A percentile compares a stretch with the other conserved stretches of the same genome.
These are phyloP conservation scores for Lantana camara DNA, from an alignment of 257 asterid species.

Conservation along the genomic window DNA sequence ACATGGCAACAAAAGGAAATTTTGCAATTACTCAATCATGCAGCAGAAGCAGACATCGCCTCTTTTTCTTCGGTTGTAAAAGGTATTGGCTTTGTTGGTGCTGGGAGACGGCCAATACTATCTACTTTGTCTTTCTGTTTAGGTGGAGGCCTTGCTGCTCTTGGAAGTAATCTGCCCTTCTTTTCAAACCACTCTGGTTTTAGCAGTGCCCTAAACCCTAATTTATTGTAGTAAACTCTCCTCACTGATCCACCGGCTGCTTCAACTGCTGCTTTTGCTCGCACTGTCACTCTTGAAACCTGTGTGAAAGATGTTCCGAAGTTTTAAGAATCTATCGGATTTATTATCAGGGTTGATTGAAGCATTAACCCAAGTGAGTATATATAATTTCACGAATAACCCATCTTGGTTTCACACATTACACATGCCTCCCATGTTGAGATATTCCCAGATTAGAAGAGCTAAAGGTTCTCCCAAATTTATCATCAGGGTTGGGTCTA, in stretches of 20 bases:
- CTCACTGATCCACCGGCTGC: constrained; percentile 91
- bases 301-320: constrained; percentile 21
- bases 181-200: constrained; percentile 96
- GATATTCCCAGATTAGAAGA: too few species aligned
- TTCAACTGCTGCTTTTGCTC: constrained; percentile 95
- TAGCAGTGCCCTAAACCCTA: constrained; percentile 82
- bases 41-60: constrained; percentile 36
- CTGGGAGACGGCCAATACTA: constrained; percentile 90
- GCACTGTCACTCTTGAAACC: constrained; percentile 92
- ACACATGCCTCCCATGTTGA: too few species aligned
- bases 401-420: too few species aligned
- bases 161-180: constrained; percentile 92
- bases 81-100: constrained; percentile 88
- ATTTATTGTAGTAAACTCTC: constrained; percentile 85
- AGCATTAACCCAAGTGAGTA: too few species aligned
- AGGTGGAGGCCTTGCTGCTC: constrained; percentile 92
- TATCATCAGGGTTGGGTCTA: too few species aligned
- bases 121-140: constrained; percentile 82
- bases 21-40: constrained; percentile 6
- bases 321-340: not conserved
- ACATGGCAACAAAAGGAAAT: not conserved
- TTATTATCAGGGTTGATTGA: too few species aligned
- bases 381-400: too few species aligned
- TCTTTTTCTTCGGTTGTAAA: constrained; percentile 58
- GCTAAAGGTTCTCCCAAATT: too few species aligned